Evolutionary conservation across 805 yeast genomes (phyloP).

Genomic region (Wickerhamiella alocasiicola): DNA sequence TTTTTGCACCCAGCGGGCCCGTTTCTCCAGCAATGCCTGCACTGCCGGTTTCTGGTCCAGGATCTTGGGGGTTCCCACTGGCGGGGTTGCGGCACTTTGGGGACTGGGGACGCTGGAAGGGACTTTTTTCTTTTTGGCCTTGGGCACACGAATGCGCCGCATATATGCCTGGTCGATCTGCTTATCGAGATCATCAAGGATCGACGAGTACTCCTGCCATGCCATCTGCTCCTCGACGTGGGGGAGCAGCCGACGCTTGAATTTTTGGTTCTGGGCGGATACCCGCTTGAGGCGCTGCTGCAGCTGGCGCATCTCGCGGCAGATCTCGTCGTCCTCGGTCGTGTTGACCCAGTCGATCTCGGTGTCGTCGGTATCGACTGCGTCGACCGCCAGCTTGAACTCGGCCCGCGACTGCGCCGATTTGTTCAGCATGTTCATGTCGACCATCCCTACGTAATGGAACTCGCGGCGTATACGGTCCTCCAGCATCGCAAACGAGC

Average conservation of each 20-base stretch:
- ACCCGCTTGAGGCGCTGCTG: conserved; percentile 57
- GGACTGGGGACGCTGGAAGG: neutral
- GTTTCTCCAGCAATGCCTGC: conserved; percentile 68
- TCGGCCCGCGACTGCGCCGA: conserved; percentile 24
- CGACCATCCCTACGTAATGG: conserved; percentile 76
- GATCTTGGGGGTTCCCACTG: conserved; percentile 21
- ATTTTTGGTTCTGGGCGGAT: conserved; percentile 47
- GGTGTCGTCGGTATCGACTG: conserved; percentile 17
- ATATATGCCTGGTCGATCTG: conserved; percentile 92
- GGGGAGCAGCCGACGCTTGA: conserved; percentile 57
- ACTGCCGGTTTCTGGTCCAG: conserved; percentile 69
- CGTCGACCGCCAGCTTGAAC: conserved; percentile 21
- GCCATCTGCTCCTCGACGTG: conserved; percentile 78
- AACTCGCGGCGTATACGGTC: conserved; percentile 79
- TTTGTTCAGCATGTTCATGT: conserved; percentile 23
- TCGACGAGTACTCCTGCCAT: conserved; percentile 85
- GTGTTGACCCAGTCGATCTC: conserved; percentile 64
- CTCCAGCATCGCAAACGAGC: conserved; percentile 71
- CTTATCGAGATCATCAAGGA: conserved; percentile 85
- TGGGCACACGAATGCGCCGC: conserved; percentile 66
- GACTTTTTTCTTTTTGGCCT: conserved; percentile 35
- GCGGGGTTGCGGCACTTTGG: conserved; percentile 3
- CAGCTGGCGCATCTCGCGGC: conserved; percentile 63
- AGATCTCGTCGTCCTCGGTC: conserved; percentile 88
- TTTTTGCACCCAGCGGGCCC: conserved; percentile 75